Evolutionary conservation across 805 yeast genomes (phyloP).

Genomic region (Suhomyces vadensis): DNA sequence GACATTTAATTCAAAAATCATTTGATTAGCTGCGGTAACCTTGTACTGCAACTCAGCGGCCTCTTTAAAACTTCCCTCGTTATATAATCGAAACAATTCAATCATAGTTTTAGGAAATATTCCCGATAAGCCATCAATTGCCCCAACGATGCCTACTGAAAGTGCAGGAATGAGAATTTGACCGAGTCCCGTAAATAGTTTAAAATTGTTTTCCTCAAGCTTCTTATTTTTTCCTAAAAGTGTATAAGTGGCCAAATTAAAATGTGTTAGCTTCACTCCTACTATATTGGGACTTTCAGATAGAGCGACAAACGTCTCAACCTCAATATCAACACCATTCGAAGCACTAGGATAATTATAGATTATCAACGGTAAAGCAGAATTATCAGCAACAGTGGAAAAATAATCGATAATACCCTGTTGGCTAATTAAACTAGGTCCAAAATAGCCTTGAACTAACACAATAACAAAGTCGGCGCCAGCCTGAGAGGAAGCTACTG

Average conservation of each 20-base stretch:
- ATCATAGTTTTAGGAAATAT: constrained; percentile 25
- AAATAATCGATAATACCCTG: constrained; percentile 34
- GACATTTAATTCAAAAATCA: constrained; percentile 30
- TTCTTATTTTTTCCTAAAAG: constrained; percentile 18
- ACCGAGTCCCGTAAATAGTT: constrained; percentile 28
- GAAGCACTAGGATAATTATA: constrained; percentile 40
- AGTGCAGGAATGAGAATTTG: constrained; percentile 26
- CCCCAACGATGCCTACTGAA: constrained; percentile 23
- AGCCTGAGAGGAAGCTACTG: constrained; percentile 24
- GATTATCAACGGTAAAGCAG: constrained; percentile 36
- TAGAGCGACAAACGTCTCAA: constrained; percentile 24
- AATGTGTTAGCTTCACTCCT: constrained; percentile 33
- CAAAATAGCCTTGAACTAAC: constrained; percentile 38
- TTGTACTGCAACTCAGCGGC: constrained; percentile 22
- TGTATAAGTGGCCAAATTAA: constrained; percentile 23
- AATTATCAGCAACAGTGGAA: constrained; percentile 28
- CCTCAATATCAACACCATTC: constrained; percentile 29
- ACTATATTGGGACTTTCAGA: constrained; percentile 36
- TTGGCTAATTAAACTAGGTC: constrained; percentile 31
- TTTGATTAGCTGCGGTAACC: constrained; percentile 24
- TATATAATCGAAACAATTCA: constrained; percentile 15
- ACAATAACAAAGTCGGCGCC: constrained; percentile 38
- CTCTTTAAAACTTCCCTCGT: constrained; percentile 17
- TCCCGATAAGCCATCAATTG: constrained; percentile 27
- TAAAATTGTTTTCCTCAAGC: constrained; percentile 18